Conservation (phyloP, 139 green algal genomes). For the Pleodorina starrii region DNA sequence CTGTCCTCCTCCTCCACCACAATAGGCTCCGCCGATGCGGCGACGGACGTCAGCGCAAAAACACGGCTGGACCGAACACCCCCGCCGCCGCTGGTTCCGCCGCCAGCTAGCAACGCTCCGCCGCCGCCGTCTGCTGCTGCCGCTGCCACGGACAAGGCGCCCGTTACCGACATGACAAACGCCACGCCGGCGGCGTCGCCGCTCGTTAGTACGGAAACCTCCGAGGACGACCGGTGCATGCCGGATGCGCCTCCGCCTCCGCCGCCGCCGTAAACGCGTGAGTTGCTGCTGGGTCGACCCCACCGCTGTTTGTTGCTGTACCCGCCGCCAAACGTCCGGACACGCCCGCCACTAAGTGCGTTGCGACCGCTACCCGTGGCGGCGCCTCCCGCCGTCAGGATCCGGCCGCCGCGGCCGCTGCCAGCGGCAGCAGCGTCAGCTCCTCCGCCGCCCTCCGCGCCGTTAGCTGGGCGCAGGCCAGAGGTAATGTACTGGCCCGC, state of each 20-base stretch:
- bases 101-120: background rate
- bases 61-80: background rate
- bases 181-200: background rate
- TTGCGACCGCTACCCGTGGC: background rate
- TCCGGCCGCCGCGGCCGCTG: no score
- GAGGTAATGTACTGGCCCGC: background rate
- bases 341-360: background rate
- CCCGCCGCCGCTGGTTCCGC: background rate
- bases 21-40: background rate
- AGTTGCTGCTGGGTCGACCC: background rate
- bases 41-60: background rate
- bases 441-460: background rate
- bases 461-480: no score
- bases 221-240: constrained; percentile 22
- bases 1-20: constrained; percentile 37
- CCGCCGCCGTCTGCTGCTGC: background rate
- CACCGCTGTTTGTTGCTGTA: constrained; percentile 5
- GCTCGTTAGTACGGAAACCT: background rate
- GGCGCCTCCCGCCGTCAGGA: background rate
- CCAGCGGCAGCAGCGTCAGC: background rate
- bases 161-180: background rate
- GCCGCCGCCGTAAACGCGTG: no score
- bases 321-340: background rate
- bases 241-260: background rate
- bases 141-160: background rate